phyloP scores from a whole-genome alignment of 2,329 filamentous ascomycete genomes.

The Fusarium sp. region DNA sequence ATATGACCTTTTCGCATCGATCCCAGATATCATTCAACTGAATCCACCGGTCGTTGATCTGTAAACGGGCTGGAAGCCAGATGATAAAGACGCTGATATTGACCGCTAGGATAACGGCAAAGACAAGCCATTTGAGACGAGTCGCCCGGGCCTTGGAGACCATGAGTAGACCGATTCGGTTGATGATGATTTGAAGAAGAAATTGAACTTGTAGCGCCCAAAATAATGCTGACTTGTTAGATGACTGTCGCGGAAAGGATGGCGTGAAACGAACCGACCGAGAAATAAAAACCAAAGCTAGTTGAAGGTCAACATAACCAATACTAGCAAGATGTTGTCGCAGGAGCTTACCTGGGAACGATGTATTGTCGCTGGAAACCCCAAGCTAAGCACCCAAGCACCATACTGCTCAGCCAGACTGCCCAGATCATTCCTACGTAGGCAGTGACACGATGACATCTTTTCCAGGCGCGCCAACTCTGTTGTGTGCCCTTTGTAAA shows the following conservation, averaged over 20 bases:
- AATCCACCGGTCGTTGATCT: slow-evolving; percentile 57
- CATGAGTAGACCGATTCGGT: slow-evolving; percentile 62
- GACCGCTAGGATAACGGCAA: slow-evolving; percentile 59
- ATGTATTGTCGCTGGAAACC: slow-evolving; percentile 44
- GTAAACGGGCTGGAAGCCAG: slow-evolving; percentile 65
- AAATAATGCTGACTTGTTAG: slow-evolving; percentile 25
- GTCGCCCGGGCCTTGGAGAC: slow-evolving; percentile 50
- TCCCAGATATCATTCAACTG: slow-evolving; percentile 65
- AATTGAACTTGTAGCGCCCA: slow-evolving; percentile 62
- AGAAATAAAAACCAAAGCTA: slow-evolving; percentile 44
- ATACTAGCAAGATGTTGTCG: rapidly evolving
- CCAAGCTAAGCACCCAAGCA: slow-evolving; percentile 41
- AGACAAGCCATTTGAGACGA: slow-evolving; percentile 59
- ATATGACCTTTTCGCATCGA: slow-evolving; percentile 64
- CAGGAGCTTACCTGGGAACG: slow-evolving; percentile 34
- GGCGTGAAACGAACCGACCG: slow-evolving; percentile 27
- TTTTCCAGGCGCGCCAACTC: slow-evolving; percentile 30
- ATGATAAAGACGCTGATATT: slow-evolving; percentile 66
- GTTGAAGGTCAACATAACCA: background rate
- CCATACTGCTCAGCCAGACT: slow-evolving; percentile 43
- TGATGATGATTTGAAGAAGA: slow-evolving; percentile 67
- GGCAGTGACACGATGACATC: slow-evolving; percentile 18
- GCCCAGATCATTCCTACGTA: slow-evolving; percentile 44
- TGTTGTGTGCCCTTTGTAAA: slow-evolving; percentile 26
- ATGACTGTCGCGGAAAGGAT: rapidly evolving